These are phyloP conservation scores for Ilyonectria mors-panacis DNA, from an alignment of 2,329 filamentous ascomycete genomes.

Conservation along the genomic window DNA sequence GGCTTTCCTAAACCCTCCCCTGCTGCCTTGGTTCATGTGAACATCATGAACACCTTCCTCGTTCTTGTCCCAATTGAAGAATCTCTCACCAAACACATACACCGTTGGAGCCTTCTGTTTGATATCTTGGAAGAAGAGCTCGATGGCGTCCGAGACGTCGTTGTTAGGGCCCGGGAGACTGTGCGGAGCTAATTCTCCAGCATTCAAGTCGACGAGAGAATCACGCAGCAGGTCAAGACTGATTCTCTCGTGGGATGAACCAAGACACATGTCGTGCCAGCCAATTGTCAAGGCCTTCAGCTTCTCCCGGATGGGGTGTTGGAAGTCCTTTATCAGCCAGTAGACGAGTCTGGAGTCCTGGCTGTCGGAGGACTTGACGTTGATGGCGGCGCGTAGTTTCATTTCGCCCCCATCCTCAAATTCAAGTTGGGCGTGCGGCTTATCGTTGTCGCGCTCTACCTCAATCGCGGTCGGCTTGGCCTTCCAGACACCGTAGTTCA, in stretches of 20 bases:
- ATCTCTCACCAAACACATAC: constrained; percentile 28
- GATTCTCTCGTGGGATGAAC: background rate
- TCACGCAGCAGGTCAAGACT: constrained; percentile 20
- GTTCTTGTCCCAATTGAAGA: background rate
- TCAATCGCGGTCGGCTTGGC: constrained; percentile 14
- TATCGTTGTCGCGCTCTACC: constrained; percentile 6
- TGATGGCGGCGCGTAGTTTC: constrained; percentile 22
- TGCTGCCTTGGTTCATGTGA: constrained; percentile 34
- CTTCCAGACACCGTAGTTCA: constrained; percentile 32
- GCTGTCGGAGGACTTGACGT: constrained; percentile 22
- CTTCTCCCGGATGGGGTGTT: constrained; percentile 11
- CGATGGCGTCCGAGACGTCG: constrained; percentile 29
- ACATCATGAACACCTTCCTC: constrained; percentile 22
- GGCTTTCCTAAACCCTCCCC: background rate
- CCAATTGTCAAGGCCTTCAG: background rate
- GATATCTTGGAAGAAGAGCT: constrained; percentile 23
- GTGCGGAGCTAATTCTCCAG: constrained; percentile 19
- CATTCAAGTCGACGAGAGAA: background rate
- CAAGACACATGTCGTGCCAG: constrained; percentile 18
- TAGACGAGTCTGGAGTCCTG: constrained; percentile 25
- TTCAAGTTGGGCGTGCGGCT: constrained; percentile 16
- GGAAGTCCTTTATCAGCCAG: constrained; percentile 9
- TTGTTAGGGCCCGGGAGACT: constrained; percentile 18
- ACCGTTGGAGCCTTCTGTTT: constrained; percentile 9
- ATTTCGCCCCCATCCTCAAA: constrained; percentile 14